Base-by-base conservation (phyloP, 1,284 basidiomycete genomes). In the Cutaneotrichosporon dermatis region DNA sequence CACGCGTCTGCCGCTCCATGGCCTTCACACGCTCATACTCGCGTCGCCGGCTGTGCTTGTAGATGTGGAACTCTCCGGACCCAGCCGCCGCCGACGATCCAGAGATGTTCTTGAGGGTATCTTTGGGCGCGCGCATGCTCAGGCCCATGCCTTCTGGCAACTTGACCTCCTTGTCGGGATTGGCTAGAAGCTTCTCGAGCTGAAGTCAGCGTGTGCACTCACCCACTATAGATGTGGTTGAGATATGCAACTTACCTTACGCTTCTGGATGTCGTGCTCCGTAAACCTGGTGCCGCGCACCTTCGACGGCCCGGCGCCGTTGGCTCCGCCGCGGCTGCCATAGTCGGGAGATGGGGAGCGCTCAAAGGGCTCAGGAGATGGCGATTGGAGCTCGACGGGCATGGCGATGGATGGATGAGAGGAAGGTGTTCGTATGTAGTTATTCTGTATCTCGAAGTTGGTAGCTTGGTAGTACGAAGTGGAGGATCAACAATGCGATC, bases 51-150 rank as follows among this genome's bases (percentile, higher is more conserved):
- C 88, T 86, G 48, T 96, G 93, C 77, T 99, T 99, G 82, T 99
- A 99, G 4, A 99, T 96, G 74, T 99, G 96, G 70, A 96, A 96
- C 77, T 96, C 93, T 52, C 92, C 92, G 65, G 89, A 92, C 51
- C 93, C 93, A 13, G 93, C 77, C 50, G 80, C 93, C 2, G 92
- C 90, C 76, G 88, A 90, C 8, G 89, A 92, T 1, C 93, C 93
- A 75, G 94, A 90, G 3, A 97, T 92, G 67, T 95, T 98, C 83
- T 96, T 97, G 88, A 99, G 95, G 88, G 95, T 95, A 77, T 97
- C 94, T 35, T 90, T 82, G 41, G 95, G 82, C 0, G 82, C 83
- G 79, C 90, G 91, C 66, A 92, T 49, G 13, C 35, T 46, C 13
- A 45, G 48, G n/a, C 51, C 60, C 43, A 56, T 58, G 12, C 87